These are phyloP conservation scores for Epichloe bromicola DNA, from an alignment of 2,329 filamentous ascomycete species.

Conservation along the genomic window DNA sequence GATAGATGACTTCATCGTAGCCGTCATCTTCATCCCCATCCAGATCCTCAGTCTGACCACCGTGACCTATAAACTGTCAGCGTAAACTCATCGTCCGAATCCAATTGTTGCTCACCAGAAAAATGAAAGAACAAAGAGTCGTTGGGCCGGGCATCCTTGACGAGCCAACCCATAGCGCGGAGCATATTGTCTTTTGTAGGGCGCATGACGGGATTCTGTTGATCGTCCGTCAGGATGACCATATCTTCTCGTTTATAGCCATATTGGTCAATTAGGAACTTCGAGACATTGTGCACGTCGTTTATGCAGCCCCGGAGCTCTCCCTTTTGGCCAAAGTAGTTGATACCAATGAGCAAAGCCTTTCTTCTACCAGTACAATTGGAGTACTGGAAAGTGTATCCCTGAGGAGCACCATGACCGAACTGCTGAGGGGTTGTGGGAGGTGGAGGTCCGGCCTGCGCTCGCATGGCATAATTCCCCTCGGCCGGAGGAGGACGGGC, in stretches of 20 bases:
- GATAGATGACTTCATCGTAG: slow-evolving; percentile 68
- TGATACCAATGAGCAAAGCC: slow-evolving; percentile 66
- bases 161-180: slow-evolving; percentile 63
- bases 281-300: slow-evolving; percentile 64
- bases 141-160: slow-evolving; percentile 57
- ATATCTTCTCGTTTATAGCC: slow-evolving; percentile 67
- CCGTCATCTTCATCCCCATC: slow-evolving; percentile 70
- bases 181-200: slow-evolving; percentile 68
- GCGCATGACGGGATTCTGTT: slow-evolving; percentile 53
- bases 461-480: too few relatives aligned
- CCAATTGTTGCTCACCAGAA: slow-evolving; percentile 36
- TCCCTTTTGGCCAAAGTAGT: slow-evolving; percentile 65
- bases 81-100: not conserved
- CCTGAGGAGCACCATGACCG: slow-evolving; percentile 53
- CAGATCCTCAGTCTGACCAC: slow-evolving; percentile 59
- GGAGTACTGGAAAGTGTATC: slow-evolving; percentile 64
- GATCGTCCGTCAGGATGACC: slow-evolving; percentile 67
- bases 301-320: slow-evolving; percentile 71
- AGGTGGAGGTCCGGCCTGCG: slow-evolving; percentile 25
- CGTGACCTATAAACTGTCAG: slow-evolving; percentile 43
- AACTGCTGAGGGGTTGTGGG: slow-evolving; percentile 42
- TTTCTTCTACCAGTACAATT: slow-evolving; percentile 61
- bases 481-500: slow-evolving; percentile 11
- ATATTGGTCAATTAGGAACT: slow-evolving; percentile 54
- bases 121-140: slow-evolving; percentile 70